A percentile compares a stretch with the other conserved stretches of the same genome.
phyloP scores from a whole-genome alignment of 2,329 filamentous ascomycete species.

The Epichloe amarillans region DNA sequence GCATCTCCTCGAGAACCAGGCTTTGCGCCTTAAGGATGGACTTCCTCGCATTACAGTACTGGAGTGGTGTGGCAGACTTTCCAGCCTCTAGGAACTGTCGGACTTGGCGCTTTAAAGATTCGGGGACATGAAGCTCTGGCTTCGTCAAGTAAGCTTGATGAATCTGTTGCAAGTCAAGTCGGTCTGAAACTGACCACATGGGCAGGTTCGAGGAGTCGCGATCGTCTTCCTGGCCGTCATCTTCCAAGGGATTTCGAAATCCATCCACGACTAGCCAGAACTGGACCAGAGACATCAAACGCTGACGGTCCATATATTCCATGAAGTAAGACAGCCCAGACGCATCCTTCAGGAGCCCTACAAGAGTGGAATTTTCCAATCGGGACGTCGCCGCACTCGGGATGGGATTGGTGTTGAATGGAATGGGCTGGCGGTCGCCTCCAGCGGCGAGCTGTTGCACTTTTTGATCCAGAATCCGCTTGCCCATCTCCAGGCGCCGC shows the following conservation, averaged over 20 bases:
- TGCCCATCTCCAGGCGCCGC: slow-evolving; percentile 81
- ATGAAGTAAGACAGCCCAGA: slow-evolving; percentile 95
- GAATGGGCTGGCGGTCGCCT: slow-evolving; percentile 31
- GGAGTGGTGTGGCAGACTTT: slow-evolving; percentile 58
- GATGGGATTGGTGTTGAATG: slow-evolving; percentile 11
- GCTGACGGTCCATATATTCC: slow-evolving; percentile 96
- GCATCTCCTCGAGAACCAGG: slow-evolving; percentile 70
- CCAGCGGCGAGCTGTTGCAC: slow-evolving; percentile 68
- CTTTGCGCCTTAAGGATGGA: slow-evolving; percentile 76
- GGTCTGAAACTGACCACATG: slow-evolving; percentile 72
- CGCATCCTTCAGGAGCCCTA: slow-evolving; percentile 78
- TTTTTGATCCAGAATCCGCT: slow-evolving; percentile 77
- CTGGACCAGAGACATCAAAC: slow-evolving; percentile 78
- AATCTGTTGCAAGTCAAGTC: slow-evolving; percentile 80
- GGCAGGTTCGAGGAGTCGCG: slow-evolving; percentile 46
- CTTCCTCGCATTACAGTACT: slow-evolving; percentile 72
- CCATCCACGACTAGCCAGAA: slow-evolving; percentile 98
- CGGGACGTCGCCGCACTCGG: slow-evolving; percentile 36
- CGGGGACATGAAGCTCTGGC: slow-evolving; percentile 65
- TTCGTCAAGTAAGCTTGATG: slow-evolving; percentile 78
- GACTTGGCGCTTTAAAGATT: slow-evolving; percentile 55
- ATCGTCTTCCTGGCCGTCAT: slow-evolving; percentile 52
- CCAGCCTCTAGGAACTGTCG: slow-evolving; percentile 68
- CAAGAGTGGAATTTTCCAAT: slow-evolving; percentile 61
- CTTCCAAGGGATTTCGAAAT: slow-evolving; percentile 85